Evolutionary conservation across 2,329 filamentous ascomycete genomes (phyloP).

Genomic region (Claviceps pusilla): DNA sequence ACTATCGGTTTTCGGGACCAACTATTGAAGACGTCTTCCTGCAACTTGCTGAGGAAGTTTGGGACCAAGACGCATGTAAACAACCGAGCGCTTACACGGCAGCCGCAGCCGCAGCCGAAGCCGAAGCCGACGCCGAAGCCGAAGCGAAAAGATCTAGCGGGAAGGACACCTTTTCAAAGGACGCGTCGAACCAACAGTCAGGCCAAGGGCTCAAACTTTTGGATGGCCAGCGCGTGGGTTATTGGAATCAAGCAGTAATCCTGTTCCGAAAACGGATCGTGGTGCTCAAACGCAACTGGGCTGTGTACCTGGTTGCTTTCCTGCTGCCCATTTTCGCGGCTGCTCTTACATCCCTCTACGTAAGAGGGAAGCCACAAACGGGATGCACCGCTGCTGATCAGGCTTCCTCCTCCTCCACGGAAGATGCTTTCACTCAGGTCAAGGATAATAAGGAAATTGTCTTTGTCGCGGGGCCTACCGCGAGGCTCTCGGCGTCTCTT

Average conservation of each 20-base stretch:
- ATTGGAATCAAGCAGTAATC: slow-evolving; percentile 54
- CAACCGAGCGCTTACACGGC: slow-evolving; percentile 10
- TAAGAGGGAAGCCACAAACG: slow-evolving; percentile 39
- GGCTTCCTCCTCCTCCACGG: slow-evolving; percentile 24
- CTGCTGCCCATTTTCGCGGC: slow-evolving; percentile 67
- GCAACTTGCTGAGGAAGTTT: slow-evolving; percentile 67
- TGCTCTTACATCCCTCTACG: slow-evolving; percentile 62
- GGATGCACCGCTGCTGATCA: slow-evolving; percentile 38
- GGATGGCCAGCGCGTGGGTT: slow-evolving; percentile 55
- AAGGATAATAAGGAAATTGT: slow-evolving; percentile 11
- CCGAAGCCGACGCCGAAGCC: too few relatives aligned
- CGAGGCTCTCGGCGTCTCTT: slow-evolving; percentile 20
- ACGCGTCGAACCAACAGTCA: slow-evolving; percentile 7
- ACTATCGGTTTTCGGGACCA: slow-evolving; percentile 76
- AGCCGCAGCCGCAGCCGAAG: slow-evolving; percentile 7
- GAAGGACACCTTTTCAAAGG: slow-evolving; percentile 11
- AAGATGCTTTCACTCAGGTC: slow-evolving; percentile 25
- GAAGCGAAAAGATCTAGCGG: slow-evolving; percentile 11
- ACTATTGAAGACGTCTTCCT: slow-evolving; percentile 90
- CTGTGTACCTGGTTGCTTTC: slow-evolving; percentile 61
- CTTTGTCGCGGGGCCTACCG: slow-evolving; percentile 20
- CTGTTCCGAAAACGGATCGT: slow-evolving; percentile 65
- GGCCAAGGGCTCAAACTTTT: slow-evolving; percentile 37
- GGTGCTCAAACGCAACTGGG: slow-evolving; percentile 62
- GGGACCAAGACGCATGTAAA: slow-evolving; percentile 30